Percentiles rank a stretch among this genome's conserved stretches.
Evolutionary conservation across 2,329 filamentous ascomycete species (phyloP).

Genomic region (Xylaria sp.): DNA sequence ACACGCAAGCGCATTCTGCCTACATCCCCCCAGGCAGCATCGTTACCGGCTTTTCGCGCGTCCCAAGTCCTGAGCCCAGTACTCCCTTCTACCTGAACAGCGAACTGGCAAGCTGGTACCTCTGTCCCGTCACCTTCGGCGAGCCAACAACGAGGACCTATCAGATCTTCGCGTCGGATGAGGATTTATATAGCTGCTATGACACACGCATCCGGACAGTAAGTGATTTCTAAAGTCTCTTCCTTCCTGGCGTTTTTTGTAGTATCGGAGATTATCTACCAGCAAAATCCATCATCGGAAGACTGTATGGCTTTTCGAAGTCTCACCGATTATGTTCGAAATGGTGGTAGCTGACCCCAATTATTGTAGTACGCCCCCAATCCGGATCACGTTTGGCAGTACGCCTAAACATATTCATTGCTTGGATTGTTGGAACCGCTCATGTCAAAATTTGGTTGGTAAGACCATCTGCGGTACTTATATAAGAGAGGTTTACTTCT

Average conservation of each 20-base stretch:
- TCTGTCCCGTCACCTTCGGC: constrained; percentile 39
- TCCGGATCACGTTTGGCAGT: constrained; percentile 26
- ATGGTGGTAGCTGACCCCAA: not conserved
- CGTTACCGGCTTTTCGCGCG: constrained; percentile 36
- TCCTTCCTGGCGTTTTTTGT: not conserved
- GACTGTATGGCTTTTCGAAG: not conserved
- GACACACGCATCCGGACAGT: constrained; percentile 24
- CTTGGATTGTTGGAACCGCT: not conserved
- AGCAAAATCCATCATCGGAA: too few relatives aligned
- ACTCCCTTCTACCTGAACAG: constrained; percentile 25
- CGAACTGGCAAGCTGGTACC: constrained; percentile 17
- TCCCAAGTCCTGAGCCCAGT: constrained; percentile 31
- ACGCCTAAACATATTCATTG: constrained; percentile 10
- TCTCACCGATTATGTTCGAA: not conserved
- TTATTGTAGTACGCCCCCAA: not conserved
- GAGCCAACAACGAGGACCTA: constrained; percentile 39
- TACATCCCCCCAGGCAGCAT: constrained; percentile 35
- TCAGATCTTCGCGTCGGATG: constrained; percentile 34
- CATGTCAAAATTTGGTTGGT: not conserved
- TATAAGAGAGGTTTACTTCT: not conserved
- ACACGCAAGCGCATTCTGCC: constrained; percentile 40
- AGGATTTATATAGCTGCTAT: not conserved
- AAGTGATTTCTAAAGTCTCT: constrained; percentile 1
- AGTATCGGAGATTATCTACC: not conserved
- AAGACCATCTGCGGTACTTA: not conserved